Evolutionary conservation across 176 grass and related monocot species (phyloP).

Genomic region (barley (Hordeum vulgare)): MorexV3_pseudomolecules_assembly NC_058520.1:340301202-340301701

Average conservation of each 20-base stretch:
- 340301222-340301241: slow-evolving; percentile 16
- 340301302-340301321: slow-evolving; percentile 51
- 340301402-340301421: slow-evolving; percentile 39
- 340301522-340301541: slow-evolving; percentile 96
- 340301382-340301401: slow-evolving; percentile 46
- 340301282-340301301: slow-evolving; percentile 23
- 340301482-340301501: slow-evolving; percentile 89
- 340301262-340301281: slow-evolving; percentile 29
- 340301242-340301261: slow-evolving; percentile 30
- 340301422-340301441: slow-evolving; percentile 80
- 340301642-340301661: slow-evolving; percentile 8
- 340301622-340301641: slow-evolving; percentile 6
- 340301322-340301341: slow-evolving; percentile 41
- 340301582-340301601: slow-evolving; percentile 40
- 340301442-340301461: slow-evolving; percentile 59
- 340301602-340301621: not conserved
- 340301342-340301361: slow-evolving; percentile 78
- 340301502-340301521: slow-evolving; percentile 92
- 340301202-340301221: slow-evolving; percentile 30
- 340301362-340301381: slow-evolving; percentile 49
- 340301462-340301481: slow-evolving; percentile 73
- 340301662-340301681: not conserved
- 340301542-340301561: slow-evolving; percentile 99
- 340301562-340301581: slow-evolving; percentile 69
- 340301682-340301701: not conserved